Evolutionary conservation across 2,329 filamentous ascomycete genomes (phyloP).

Genomic region (Aspergillus sp.): DNA sequence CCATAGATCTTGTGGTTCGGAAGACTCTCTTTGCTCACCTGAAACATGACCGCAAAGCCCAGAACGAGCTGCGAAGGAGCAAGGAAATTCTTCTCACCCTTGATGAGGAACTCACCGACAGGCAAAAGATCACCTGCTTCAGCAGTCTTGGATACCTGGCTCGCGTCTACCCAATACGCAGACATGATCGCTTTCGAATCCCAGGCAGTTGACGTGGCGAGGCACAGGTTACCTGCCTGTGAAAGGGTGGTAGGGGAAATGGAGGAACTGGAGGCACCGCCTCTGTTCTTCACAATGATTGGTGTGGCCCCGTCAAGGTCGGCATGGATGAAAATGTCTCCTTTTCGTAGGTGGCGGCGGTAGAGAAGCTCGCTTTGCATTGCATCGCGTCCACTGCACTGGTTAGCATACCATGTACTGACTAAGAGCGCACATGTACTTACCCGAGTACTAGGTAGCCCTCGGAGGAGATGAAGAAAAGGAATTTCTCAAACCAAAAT

Average conservation of each 20-base stretch:
- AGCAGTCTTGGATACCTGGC: conserved; percentile 87
- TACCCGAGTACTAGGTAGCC: conserved; percentile 85
- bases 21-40: conserved; percentile 86
- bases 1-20: conserved; percentile 77
- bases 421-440: conserved; percentile 15
- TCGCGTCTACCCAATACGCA: conserved; percentile 91
- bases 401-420: conserved; percentile 18
- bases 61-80: conserved; percentile 85
- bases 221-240: conserved; percentile 83
- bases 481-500: conserved; percentile 97
- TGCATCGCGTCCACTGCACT: conserved; percentile 71
- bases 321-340: conserved; percentile 90
- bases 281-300: conserved; percentile 90
- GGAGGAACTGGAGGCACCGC: conserved; percentile 75
- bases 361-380: conserved; percentile 95
- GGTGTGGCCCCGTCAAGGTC: conserved; percentile 82
- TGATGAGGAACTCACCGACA: conserved; percentile 77
- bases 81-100: conserved; percentile 87
- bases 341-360: conserved; percentile 79
- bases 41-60: conserved; percentile 86
- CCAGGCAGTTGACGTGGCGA: conserved; percentile 89
- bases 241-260: conserved; percentile 90
- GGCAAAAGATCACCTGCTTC: conserved; percentile 79
- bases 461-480: conserved; percentile 94
- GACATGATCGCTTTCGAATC: conserved; percentile 95